phyloP scores from a whole-genome alignment of 2,329 filamentous ascomycete genomes.

The Fusarium liriodendri region DNA sequence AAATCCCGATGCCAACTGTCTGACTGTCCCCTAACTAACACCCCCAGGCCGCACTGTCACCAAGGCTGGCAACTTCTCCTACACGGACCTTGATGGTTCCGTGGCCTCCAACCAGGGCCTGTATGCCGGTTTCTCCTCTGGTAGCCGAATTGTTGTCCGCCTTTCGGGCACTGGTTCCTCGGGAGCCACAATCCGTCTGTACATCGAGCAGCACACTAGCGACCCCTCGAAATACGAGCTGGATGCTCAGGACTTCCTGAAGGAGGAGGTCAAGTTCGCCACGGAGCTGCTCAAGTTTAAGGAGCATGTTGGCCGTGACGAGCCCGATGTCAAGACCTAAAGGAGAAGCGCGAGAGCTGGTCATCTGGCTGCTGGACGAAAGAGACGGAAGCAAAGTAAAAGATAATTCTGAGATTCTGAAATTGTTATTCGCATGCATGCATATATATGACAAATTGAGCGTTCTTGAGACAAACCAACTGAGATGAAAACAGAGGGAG shows the following conservation, averaged over 20 bases:
- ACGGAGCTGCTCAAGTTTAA: constrained; percentile 90
- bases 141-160: constrained; percentile 93
- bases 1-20: constrained; percentile 2
- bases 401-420: constrained; percentile 39
- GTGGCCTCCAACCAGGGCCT: constrained; percentile 96
- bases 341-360: not conserved
- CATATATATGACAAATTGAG: constrained; percentile 42
- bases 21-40: constrained; percentile 33
- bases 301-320: constrained; percentile 90
- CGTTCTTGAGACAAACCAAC: constrained; percentile 40
- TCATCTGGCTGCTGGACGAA: constrained; percentile 8
- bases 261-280: constrained; percentile 88
- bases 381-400: constrained; percentile 33
- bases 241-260: constrained; percentile 93
- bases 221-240: constrained; percentile 81
- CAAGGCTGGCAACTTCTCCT: constrained; percentile 95
- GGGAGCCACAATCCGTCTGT: constrained; percentile 95
- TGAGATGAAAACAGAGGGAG: constrained; percentile 13
- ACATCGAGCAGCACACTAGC: constrained; percentile 94
- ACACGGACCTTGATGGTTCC: constrained; percentile 98
- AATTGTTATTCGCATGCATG: constrained; percentile 37
- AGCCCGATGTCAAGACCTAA: constrained; percentile 97
- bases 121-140: constrained; percentile 93
- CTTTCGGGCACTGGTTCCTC: constrained; percentile 95
- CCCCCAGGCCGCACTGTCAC: constrained; percentile 77